Evolutionary conservation across 2,329 filamentous ascomycete genomes (phyloP), one percentile per base, ranked within the genome.

Genomic region (Alternaria solani): DNA sequence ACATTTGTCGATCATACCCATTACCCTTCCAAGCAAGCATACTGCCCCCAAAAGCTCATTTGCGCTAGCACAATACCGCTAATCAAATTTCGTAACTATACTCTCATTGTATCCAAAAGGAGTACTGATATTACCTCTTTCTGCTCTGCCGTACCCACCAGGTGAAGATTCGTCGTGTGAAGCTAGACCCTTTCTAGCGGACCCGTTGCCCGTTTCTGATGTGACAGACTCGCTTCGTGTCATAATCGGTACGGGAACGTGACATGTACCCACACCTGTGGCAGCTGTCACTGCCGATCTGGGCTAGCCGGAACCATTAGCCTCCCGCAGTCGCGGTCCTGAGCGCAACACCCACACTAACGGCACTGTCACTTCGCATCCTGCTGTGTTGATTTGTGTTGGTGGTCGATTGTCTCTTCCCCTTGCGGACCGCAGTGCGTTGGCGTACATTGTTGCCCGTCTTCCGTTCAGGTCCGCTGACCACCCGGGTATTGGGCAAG

Each of bases 301-400:
- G 39, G 38, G 41, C 30, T 57, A 44, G 32, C 30, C 52, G 8
- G 25, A 26, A 23, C n/a, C 42, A 41, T 55, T 41, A 47, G 42
- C 30, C 56, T 72, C 76, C 44, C 78, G 66, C 28, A 64, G 30
- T 71, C 51, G 49, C 41, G 34, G 41, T 44, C 18, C 43, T 52
- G n/a, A 42, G 30, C 8, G 44, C 48, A 75, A 67, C 7, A 70
- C 72, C 49, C 77, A 62, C 47, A 77, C 52, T 39, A 28, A 62
- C 49, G 59, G 62, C 38, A 78, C 63, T 28, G 73, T 69, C 32
- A 70, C 75, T 54, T 68, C 71, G 42, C 59, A 30, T 30, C 46
- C 51, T 42, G 51, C 12, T 42, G 23, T 34, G 38, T 25, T 51
- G 46, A 34, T 20, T 56, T 7, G 36, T 20, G 23, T 23, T 48